A percentile compares a stretch with the other conserved stretches of the same genome.
phyloP scores from a whole-genome alignment of 2,329 filamentous ascomycete genomes.

The Stachybotrys echinatus region DNA sequence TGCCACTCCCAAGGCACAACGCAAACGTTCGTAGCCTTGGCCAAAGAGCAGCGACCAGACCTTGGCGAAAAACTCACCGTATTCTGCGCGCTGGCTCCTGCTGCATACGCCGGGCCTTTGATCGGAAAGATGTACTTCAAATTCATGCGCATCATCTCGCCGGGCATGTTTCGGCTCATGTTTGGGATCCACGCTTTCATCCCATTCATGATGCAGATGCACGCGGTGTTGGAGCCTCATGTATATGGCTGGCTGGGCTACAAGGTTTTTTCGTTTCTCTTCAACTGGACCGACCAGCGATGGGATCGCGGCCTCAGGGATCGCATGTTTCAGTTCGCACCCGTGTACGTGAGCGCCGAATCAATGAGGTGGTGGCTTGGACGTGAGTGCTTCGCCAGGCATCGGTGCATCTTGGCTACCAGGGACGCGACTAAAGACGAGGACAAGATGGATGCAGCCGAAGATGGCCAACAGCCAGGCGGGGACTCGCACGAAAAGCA shows the following conservation, averaged over 20 bases:
- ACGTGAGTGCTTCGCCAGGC: conserved; percentile 69
- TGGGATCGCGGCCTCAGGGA: conserved; percentile 79
- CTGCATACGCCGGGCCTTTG: conserved; percentile 81
- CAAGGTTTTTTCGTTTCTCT: conserved; percentile 82
- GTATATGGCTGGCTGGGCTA: conserved; percentile 83
- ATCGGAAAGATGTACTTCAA: conserved; percentile 87
- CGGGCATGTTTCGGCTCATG: conserved; percentile 68
- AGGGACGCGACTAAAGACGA: conserved; percentile 62
- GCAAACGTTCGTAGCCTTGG: conserved; percentile 78
- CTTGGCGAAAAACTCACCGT: conserved; percentile 78
- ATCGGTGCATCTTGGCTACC: conserved; percentile 83
- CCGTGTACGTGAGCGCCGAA: conserved; percentile 84
- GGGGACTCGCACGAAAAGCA: conserved; percentile 14
- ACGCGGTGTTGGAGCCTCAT: conserved; percentile 55
- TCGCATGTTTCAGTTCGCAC: conserved; percentile 87
- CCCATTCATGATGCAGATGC: conserved; percentile 86
- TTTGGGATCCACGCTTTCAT: conserved; percentile 95
- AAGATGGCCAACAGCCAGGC: conserved; percentile 7
- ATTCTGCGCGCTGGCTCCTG: conserved; percentile 86
- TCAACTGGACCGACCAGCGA: conserved; percentile 76
- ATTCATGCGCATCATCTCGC: conserved; percentile 79
- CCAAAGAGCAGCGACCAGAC: conserved; percentile 84
- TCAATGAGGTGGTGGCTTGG: conserved; percentile 96
- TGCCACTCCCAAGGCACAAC: conserved; percentile 91
- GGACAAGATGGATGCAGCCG: conserved; percentile 51